Conservation (phyloP, 441 rosid genomes). For the Pelargonium fulgidum region DNA sequence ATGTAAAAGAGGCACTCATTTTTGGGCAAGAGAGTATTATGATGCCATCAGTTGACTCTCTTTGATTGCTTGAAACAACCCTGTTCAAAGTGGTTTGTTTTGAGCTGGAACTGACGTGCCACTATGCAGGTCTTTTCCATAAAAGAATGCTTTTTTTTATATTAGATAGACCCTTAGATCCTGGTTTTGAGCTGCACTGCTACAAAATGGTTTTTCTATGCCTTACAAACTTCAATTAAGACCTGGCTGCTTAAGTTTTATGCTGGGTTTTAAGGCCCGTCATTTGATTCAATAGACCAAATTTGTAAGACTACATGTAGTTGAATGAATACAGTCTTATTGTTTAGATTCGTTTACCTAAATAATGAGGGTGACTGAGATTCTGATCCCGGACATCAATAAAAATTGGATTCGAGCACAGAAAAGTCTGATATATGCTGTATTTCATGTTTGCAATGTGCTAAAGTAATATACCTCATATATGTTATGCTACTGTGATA, state of each 20-base stretch:
- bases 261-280: background rate
- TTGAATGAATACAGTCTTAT: background rate
- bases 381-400: background rate
- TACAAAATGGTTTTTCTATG: background rate
- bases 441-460: background rate
- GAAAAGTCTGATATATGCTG: background rate
- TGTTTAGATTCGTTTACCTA: background rate
- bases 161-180: background rate
- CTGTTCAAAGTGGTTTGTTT: background rate
- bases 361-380: background rate
- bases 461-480: background rate
- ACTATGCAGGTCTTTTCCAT: background rate
- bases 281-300: background rate
- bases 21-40: background rate
- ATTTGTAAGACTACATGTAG: background rate
- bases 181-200: background rate
- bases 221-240: background rate
- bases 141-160: background rate
- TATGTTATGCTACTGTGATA: constrained; percentile 7
- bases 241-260: background rate
- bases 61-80: background rate
- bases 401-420: background rate
- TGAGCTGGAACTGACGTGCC: background rate
- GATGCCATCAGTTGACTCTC: background rate
- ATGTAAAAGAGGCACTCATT: too few relatives aligned